Base-by-base conservation (phyloP, 805 yeast species). In the Clavispora vitiphila region DNA sequence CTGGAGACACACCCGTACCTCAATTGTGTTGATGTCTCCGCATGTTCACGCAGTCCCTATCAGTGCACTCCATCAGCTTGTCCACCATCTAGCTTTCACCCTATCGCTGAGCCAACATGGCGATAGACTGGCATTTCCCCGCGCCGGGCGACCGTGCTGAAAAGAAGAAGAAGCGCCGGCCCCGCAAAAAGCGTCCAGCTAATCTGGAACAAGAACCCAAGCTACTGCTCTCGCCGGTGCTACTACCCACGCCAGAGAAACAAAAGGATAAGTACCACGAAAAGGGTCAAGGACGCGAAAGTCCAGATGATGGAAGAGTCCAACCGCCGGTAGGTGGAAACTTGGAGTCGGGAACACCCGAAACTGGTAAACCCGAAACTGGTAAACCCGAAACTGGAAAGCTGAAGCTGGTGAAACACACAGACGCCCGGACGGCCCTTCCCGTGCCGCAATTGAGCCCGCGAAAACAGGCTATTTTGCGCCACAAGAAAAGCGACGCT, bases 401-500 rank as follows among this genome's bases (percentile, higher is more conserved):
- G n/a, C n/a, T n/a, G n/a, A n/a, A n/a, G n/a, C n/a, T n/a, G n/a
- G n/a, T n/a, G n/a, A n/a, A n/a, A n/a, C n/a, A n/a, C 22, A 21
- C 22, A 21, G 8, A 5, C 22, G 22, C 22, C 22, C 7, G 7
- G 7, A 21, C 22, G 8, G 8, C 22, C 22, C 22, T 12, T 7
- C 26, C 26, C n/a, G 26, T 12, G 4, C 4, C n/a, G n/a, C 26
- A 19, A 29, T 15, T 57, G 49, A 64, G 70, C 39, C 74, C 74
- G 9, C 50, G 74, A 14, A 65, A 57, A 48, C 70, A 64, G 50
- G 49, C 71, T 8, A 49, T 69, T 5, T 57, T 65, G 65, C 54
- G 74, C 36, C 61, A 68, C 50, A 64, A 64, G 35, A 57, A 55
- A 36, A 61, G 58, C 40, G 61, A 50, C 43, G 64, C 55, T 11